phyloP scores from a whole-genome alignment of 2,329 filamentous ascomycete genomes.

The Pyricularia grisea region DNA sequence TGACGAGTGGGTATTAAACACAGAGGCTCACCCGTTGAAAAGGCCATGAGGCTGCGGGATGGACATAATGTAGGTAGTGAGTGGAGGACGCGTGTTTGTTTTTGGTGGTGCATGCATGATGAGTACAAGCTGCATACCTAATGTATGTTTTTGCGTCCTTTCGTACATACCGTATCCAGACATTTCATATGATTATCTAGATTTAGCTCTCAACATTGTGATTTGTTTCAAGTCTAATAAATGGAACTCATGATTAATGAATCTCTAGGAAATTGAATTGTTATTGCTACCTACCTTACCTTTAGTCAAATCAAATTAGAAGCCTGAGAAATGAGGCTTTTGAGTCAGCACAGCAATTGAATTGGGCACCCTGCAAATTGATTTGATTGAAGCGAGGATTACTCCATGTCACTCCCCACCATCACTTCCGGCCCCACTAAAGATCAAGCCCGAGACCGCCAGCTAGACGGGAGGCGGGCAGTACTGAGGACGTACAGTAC shows the following conservation, averaged over 20 bases:
- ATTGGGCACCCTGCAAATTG: background rate
- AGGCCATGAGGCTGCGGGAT: slow-evolving; percentile 13
- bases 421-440: background rate
- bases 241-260: no score
- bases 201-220: no score
- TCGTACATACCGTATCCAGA: background rate
- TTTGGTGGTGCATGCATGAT: background rate
- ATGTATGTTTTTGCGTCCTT: background rate
- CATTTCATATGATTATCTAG: background rate
- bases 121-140: no score
- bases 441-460: background rate
- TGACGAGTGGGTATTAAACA: slow-evolving; percentile 53
- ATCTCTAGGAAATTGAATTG: no score
- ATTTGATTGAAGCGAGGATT: background rate
- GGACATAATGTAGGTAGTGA: background rate
- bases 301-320: background rate
- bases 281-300: background rate
- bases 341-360: background rate
- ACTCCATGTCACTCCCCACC: background rate
- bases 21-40: slow-evolving; percentile 42
- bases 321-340: background rate
- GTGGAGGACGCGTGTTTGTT: no score
- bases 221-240: no score
- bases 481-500: background rate
- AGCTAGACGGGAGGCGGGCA: slow-evolving; percentile 1